phyloP scores from a whole-genome alignment of 1,284 basidiomycete genomes.

The Pseudozyma tsukubaensis region DNA sequence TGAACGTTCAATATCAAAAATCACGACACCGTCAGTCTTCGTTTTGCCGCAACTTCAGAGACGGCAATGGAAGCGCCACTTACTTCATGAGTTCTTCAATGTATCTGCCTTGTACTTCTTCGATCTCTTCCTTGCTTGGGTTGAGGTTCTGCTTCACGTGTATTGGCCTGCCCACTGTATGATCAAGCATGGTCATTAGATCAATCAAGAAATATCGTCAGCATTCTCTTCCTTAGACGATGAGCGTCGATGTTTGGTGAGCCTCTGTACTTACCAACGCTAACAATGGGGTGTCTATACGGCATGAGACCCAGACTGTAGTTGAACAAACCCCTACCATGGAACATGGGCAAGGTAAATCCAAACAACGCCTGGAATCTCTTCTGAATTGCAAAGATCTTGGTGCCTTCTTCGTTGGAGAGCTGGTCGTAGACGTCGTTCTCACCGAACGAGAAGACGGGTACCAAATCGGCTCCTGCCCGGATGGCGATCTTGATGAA shows the following conservation, averaged over 20 bases:
- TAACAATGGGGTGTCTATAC: conserved; percentile 91
- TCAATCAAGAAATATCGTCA: neutral
- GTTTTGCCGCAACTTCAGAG: neutral
- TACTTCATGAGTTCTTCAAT: conserved; percentile 78
- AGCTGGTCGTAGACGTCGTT: conserved; percentile 99
- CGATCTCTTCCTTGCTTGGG: conserved; percentile 83
- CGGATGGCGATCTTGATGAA: conserved; percentile 97
- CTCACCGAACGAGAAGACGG: conserved; percentile 81
- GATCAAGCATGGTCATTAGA: neutral
- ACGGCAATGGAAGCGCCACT: conserved; percentile 10
- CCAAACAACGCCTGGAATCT: conserved; percentile 77
- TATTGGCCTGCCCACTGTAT: conserved; percentile 82
- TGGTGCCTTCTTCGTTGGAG: conserved; percentile 91
- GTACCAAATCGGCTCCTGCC: conserved; percentile 74
- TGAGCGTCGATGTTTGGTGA: neutral
- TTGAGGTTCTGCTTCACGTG: conserved; percentile 81
- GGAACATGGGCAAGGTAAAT: conserved; percentile 95
- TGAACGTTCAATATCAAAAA: neutral
- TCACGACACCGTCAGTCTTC: neutral
- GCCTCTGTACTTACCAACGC: conserved; percentile 74
- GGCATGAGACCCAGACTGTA: conserved; percentile 80
- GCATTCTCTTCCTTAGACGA: neutral
- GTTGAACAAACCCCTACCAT: conserved; percentile 82
- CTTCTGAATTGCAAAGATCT: conserved; percentile 74
- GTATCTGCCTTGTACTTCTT: conserved; percentile 83